Conservation (phyloP, 2,329 filamentous ascomycete species). For the Gnomoniopsis smithogilvyi region DNA sequence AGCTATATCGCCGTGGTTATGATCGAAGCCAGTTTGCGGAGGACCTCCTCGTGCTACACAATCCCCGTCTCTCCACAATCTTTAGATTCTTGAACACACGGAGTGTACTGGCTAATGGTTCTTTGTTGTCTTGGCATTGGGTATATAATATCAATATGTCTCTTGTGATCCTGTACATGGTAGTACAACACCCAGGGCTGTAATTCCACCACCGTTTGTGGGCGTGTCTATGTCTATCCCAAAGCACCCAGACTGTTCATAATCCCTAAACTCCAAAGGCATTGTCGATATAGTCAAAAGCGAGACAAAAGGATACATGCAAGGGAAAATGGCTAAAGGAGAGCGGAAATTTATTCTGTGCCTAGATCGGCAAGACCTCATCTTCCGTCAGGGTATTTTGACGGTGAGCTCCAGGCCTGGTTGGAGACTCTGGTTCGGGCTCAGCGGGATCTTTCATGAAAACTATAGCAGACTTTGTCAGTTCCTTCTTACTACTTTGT, state of each 20-base stretch:
- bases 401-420: slow-evolving; percentile 1
- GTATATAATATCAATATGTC: too few relatives aligned
- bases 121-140: neutral
- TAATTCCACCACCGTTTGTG: neutral
- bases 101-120: too few relatives aligned
- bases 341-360: neutral
- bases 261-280: neutral
- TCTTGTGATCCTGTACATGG: neutral
- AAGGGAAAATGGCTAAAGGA: neutral
- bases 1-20: too few relatives aligned
- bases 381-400: slow-evolving; percentile 20
- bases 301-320: neutral
- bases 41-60: too few relatives aligned
- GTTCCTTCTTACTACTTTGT: neutral
- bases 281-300: neutral
- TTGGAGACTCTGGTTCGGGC: neutral
- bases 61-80: too few relatives aligned
- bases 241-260: neutral
- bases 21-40: too few relatives aligned
- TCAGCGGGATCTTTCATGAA: slow-evolving; percentile 17
- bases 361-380: slow-evolving; percentile 19
- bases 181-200: neutral
- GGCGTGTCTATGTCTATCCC: neutral
- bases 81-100: too few relatives aligned
- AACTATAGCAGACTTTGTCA: slow-evolving; percentile 12